Base-by-base conservation (phyloP, 345 rosid species). In the Reutealis trisperma region DNA sequence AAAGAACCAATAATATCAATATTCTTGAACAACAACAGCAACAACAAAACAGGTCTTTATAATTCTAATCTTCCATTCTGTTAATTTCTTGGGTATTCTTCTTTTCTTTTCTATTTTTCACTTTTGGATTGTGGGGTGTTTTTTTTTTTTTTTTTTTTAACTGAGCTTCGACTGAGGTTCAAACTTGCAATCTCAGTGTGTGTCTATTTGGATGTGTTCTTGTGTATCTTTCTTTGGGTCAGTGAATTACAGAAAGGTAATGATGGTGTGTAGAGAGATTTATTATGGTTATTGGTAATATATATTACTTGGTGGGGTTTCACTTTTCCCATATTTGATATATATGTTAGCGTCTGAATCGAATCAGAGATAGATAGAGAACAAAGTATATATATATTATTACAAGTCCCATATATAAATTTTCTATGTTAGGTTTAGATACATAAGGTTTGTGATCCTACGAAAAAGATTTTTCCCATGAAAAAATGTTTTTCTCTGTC, bases 1-100 rank as follows among this genome's bases (percentile, higher is more conserved):
- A 92, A 82, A 88, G 96, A 79, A 88, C 92, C 82, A 80, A 68
- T 55, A 86, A 86, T 62, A 86, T 86, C 75, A 89, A 85, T 63
- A 85, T 90, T 71, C 83, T 89, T 6, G 92, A 92, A 81, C 83
- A 80, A 81, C 84, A 81, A 27, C 72, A 78, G 21, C 82, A 74
- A 8, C 78, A 79, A 8, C 72, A 72, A 21, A 89, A 89, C 90
- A 89, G 88, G 88, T 87, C 94, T 81, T 81, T 87, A 77, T 87
- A 77, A 86, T 60, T 75, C 41, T 37, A 37, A 37, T 37, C 41
- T 37, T 37, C 6, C 41, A 4, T 37, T 37, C 41, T 3, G 41
- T 37, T 37, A 37, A 37, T 37, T 83, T 44, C n/a, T 25, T 16
- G 51, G 67, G 54, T 30, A 30, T 70, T 59, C 32, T 64, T 2